Conservation (phyloP, 345 rosid genomes). For the Ceriops tagal region DNA sequence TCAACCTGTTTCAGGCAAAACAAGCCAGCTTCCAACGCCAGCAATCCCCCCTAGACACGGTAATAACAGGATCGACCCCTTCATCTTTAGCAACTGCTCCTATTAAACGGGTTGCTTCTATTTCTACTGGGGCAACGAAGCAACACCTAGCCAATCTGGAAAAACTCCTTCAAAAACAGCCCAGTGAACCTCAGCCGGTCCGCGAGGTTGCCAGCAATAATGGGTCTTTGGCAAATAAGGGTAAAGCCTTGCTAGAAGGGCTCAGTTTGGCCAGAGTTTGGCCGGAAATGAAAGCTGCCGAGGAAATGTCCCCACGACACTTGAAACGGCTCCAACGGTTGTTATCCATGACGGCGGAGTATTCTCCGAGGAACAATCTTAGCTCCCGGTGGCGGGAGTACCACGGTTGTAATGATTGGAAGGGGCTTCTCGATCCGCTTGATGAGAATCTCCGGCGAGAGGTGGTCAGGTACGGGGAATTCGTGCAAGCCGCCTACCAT, state of each 20-base stretch:
- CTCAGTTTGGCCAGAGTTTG: constrained; percentile 61
- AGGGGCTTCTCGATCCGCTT: constrained; percentile 52
- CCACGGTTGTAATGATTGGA: constrained; percentile 51
- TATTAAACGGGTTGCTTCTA: neutral
- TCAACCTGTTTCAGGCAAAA: constrained; percentile 37
- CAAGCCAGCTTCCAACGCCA: constrained; percentile 50
- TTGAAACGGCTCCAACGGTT: constrained; percentile 66
- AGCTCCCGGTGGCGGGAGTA: constrained; percentile 75
- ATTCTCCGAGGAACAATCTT: constrained; percentile 77
- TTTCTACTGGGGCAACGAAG: constrained; percentile 32
- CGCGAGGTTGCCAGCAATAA: constrained; percentile 1
- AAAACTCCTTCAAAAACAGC: constrained; percentile 43
- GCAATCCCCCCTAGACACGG: constrained; percentile 46
- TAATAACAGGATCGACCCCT: neutral
- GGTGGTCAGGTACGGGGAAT: constrained; percentile 55
- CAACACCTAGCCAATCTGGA: constrained; percentile 63
- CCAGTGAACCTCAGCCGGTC: constrained; percentile 5
- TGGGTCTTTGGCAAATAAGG: constrained; percentile 14
- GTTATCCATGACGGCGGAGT: constrained; percentile 60
- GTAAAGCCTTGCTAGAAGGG: constrained; percentile 40
- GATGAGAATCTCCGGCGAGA: constrained; percentile 65
- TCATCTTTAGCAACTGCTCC: constrained; percentile 9
- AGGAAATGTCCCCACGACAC: constrained; percentile 83
- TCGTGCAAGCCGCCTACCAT: constrained; percentile 49
- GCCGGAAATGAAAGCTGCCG: constrained; percentile 82